A percentile compares a stretch with the other conserved stretches of the same genome.
phyloP scores from a whole-genome alignment of 345 rosid genomes.

The Moricandia moricandioides region DNA sequence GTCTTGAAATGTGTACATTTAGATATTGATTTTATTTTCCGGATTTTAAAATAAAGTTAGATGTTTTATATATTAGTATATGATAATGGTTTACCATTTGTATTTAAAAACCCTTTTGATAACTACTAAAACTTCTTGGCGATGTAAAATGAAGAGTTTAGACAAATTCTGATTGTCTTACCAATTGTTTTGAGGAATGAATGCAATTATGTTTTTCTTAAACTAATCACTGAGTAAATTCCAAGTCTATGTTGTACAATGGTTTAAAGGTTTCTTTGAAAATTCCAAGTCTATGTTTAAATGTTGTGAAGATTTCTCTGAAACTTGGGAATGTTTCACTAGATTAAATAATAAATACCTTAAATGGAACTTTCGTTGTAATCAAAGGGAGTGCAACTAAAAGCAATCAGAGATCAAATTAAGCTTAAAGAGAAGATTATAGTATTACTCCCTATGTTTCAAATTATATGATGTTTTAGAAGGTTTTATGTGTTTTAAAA shows the following conservation, averaged over 20 bases:
- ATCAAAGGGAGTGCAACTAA: neutral
- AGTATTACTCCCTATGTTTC: too few species aligned
- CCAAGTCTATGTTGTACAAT: neutral
- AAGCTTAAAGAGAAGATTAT: slow-evolving; percentile 10
- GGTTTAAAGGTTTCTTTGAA: neutral
- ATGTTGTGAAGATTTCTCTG: neutral
- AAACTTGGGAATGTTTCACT: neutral
- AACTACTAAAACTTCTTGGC: neutral
- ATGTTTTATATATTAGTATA: neutral
- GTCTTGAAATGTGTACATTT: slow-evolving; percentile 5
- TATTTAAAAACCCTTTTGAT: neutral
- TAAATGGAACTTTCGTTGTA: neutral
- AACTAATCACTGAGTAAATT: neutral
- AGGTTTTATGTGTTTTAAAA: too few species aligned
- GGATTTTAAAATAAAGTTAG: neutral
- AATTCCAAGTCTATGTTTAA: slow-evolving; percentile 1
- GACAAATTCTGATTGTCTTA: neutral
- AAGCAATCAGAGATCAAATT: neutral
- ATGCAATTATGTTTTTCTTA: neutral
- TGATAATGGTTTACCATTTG: neutral
- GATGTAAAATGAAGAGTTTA: neutral
- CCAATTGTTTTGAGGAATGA: neutral
- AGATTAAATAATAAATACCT: neutral
- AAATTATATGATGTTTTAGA: too few species aligned
- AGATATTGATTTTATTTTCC: neutral